phyloP scores from a whole-genome alignment of 2,329 filamentous ascomycete genomes.

The Nemania bipapillata region DNA sequence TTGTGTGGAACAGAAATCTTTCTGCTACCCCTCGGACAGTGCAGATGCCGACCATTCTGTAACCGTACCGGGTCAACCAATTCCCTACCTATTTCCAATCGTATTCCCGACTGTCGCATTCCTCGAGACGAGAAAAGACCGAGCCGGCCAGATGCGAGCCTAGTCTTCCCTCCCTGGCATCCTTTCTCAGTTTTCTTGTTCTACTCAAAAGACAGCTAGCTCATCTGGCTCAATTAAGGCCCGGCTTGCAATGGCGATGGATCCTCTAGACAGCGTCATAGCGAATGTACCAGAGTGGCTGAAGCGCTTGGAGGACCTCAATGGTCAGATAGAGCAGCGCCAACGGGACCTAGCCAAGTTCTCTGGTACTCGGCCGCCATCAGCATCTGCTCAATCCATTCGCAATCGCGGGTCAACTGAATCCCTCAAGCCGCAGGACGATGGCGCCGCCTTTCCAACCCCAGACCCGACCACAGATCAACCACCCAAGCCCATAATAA shows the following conservation, averaged over 20 bases:
- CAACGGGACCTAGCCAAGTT: constrained; percentile 69
- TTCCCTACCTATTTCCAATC: constrained; percentile 5
- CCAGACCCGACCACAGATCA: constrained; percentile 35
- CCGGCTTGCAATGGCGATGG: constrained; percentile 57
- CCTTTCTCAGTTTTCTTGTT: constrained; percentile 1
- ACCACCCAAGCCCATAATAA: constrained; percentile 22
- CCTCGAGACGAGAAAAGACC: constrained; percentile 9
- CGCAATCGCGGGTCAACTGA: constrained; percentile 65
- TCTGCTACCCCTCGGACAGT: constrained; percentile 16
- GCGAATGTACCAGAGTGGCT: constrained; percentile 70
- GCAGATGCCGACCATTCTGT: constrained; percentile 31
- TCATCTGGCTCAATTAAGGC: constrained; percentile 22
- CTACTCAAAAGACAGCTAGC: constrained; percentile 5
- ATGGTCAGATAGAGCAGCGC: constrained; percentile 68
- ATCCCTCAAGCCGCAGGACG: constrained; percentile 63
- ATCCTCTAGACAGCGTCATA: constrained; percentile 66
- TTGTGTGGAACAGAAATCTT: background rate
- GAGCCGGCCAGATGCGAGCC: constrained; percentile 17
- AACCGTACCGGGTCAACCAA: constrained; percentile 5
- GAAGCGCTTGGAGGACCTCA: constrained; percentile 68
- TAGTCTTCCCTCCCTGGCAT: constrained; percentile 30
- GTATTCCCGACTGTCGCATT: background rate
- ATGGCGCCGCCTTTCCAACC: constrained; percentile 49
- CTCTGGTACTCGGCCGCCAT: constrained; percentile 49
- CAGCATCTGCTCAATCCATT: constrained; percentile 57